Base-by-base conservation (phyloP, 2,329 filamentous ascomycete species). In the Trichoderma atroviride region DNA sequence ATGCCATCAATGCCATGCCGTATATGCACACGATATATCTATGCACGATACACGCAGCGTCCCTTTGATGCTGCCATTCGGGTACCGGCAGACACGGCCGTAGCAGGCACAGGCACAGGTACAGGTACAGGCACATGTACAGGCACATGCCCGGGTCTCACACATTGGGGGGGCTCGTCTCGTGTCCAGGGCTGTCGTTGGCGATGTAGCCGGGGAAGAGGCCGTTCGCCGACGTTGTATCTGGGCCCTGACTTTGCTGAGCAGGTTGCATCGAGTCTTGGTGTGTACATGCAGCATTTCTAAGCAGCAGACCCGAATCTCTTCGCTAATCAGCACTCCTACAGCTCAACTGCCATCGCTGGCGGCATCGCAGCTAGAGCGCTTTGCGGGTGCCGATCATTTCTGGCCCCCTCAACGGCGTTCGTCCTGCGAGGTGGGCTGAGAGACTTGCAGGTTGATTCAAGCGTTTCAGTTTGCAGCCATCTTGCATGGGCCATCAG, bases 321-420 rank as follows among this genome's bases (percentile, higher is more conserved):
- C 24, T 53, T 65, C 62, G 52, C 52, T 64, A 56, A 65, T 65
- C 62, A 65, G 19, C 27, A 13, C 61, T 55, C 19, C 13, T 22
- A 22, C 22, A 50, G 47, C 47, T 24, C 22, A 50, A 22, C 47
- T 50, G n/a, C n/a, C 47, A 24, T 22, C n/a, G 14, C 59, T 43
- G 47, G 47, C 43, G 60, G 47, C 43, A 47, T 47, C 37, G 60
- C 60, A 35, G 14, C 7, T 33, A n/a, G 40, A 43, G 59, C 27
- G 27, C 24, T 29, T 9, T 50, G 22, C 33, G n/a, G 37, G 35
- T 53, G 52, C 62, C 56, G 37, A 65, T 57, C 52, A 19, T 27
- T 57, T 11, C 4, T 47, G 5, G 16, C 50, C 47, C 47, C 52
- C 56, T 47, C 58, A 11, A 29, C 33, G 19, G 9, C 47, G 55